phyloP scores from a whole-genome alignment of 305 asterid genomes.

The Fraxinus velutina region DNA sequence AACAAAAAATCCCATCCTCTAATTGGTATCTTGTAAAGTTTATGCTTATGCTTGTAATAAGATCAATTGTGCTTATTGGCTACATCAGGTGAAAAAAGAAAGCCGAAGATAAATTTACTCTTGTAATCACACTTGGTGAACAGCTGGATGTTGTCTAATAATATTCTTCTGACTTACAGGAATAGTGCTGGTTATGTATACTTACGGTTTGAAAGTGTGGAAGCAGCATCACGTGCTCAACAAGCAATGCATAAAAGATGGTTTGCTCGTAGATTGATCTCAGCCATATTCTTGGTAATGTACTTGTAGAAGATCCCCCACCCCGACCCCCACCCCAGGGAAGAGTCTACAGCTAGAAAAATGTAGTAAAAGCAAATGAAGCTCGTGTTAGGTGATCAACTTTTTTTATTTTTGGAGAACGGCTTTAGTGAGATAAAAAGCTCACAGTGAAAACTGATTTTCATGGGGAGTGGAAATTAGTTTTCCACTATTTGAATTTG shows the following conservation, averaged over 20 bases:
- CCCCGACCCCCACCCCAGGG: not conserved
- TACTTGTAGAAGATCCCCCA: not conserved
- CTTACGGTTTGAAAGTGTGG: constrained; percentile 75
- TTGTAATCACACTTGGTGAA: not conserved
- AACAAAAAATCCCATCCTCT: not conserved
- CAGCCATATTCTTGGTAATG: constrained; percentile 89
- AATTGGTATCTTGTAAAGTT: not conserved
- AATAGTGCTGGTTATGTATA: constrained; percentile 86
- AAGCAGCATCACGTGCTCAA: constrained; percentile 79
- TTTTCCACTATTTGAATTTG: not conserved
- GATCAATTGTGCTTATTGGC: not conserved
- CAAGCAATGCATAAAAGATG: constrained; percentile 96
- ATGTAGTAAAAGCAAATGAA: not conserved
- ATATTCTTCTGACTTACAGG: constrained; percentile 41
- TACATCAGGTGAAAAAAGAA: not conserved
- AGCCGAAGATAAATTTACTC: not conserved
- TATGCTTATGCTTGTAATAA: not conserved
- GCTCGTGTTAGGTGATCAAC: not conserved
- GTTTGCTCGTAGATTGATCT: constrained; percentile 91
- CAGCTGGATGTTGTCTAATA: constrained; percentile 6
- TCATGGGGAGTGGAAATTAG: not conserved
- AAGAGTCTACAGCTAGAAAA: not conserved
- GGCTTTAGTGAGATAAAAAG: not conserved
- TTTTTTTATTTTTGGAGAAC: not conserved
- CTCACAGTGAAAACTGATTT: not conserved